Base-by-base conservation (phyloP, 768 basidiomycete genomes). In the Tulasnella sp. region DNA sequence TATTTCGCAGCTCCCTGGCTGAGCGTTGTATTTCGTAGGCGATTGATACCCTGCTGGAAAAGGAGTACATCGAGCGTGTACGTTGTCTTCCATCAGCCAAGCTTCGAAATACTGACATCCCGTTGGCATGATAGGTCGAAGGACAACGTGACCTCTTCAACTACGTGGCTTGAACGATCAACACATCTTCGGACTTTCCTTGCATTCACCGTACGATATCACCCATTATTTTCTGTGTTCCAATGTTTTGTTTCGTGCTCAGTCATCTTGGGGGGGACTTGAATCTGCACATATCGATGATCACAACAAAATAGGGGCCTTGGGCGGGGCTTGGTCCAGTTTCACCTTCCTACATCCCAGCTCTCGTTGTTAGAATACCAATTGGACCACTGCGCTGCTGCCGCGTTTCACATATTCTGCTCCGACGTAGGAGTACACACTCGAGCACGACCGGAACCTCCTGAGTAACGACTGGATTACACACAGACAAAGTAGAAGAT, bases 31-130 rank as follows among this genome's bases (percentile, higher is more conserved):
- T 44, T 51, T n/a, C 15, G 26, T n/a, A 79, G 79, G 93, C 94
- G 3, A 97, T 98, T 79, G 95, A 97, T 83, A 91, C 91, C 18
- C 86, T 99, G 26, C 86, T 98, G 71, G 97, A 98, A 86, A 97
- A 97, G 86, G 97, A 99, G 84, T 99, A 98, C 84, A 93, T 99
- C 81, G 96, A 99, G 83, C 91, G 97, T 40, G 92, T 95, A 55
- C 5, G 79, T 75, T 26, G n/a, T 32, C 79, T n/a, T 15, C 16
- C 9, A 26, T 15, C 18, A 48, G 61, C 13, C 37, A 35, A 5
- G 13, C 40, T 77, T 23, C 26, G 35, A n/a, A 20, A 15, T 74
- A 67, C 61, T 55, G 48, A 37, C 10, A 23, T 35, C 51, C 16
- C 13, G 3, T 16, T 44, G 42, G 23, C 16, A 42, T n/a, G 20